Evolutionary conservation across 768 basidiomycete genomes (phyloP), one percentile per base, ranked within the genome.

Genomic region (Leucocoprinus birnbaumii): DNA sequence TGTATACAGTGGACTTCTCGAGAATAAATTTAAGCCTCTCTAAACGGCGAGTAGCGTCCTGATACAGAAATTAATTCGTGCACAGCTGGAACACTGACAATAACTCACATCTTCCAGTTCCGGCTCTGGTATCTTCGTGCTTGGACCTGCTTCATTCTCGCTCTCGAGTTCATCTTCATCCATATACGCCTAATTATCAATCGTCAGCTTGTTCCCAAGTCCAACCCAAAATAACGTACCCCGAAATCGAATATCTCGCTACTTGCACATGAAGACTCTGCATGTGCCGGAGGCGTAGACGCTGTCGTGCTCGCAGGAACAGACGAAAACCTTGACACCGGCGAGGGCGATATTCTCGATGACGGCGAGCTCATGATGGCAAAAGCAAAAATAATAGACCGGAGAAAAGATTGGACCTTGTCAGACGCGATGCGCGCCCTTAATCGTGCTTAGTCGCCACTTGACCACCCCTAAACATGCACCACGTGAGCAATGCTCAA

Each of bases 1-100:
- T 86, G 62, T 87, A 94, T n/a, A 86, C 75, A 1, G 82, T 80
- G 0, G 90, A 91, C 61, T 87, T 87, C 51, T 92, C 79, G 19
- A 94, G 77, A 22, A 94, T 79, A 48, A 76, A 83, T 51, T 83
- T 75, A 18, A 91, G 82, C 9, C 80, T 75, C 21, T 71, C 64
- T 27, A 79, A 77, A 42, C 83, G 79, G 31, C 72, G 71, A 13
- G 72, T 72, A 48, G 77, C 75, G 57, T 81, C 82, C 81, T 85
- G 26, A 11, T 50, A 11, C n/a, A 24, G 41, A 24, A 11, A 56
- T 25, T 42, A n/a, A 16, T 10, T 35, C n/a, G 18, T 34, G 25
- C n/a, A 18, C 2, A 22, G 27, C 42, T 38, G 21, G n/a, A 40
- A 19, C 24, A 42, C 3, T 38, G 42, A 3, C 40, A 26, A 38